Conservation (phyloP, 73 alveolate species). For the Paramecium pentaurelia region DNA sequence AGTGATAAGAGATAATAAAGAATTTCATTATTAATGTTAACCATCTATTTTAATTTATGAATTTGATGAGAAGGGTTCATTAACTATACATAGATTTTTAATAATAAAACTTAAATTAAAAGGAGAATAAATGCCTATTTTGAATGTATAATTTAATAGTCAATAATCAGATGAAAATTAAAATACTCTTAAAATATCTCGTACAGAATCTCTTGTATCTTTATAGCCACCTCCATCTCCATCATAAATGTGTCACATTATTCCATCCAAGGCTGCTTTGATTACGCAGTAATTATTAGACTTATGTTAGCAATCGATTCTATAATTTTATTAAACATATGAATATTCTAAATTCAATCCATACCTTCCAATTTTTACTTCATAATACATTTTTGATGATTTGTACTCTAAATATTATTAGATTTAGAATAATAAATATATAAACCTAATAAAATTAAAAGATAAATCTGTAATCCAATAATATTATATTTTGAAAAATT, state of each 20-base stretch:
- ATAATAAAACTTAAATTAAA: not conserved
- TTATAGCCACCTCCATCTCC: conserved; percentile 28
- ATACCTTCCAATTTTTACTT: not conserved
- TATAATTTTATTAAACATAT: not conserved
- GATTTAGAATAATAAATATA: not conserved
- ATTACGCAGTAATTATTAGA: not conserved
- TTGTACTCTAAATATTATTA: not conserved
- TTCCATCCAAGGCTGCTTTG: not conserved
- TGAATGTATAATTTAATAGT: not conserved
- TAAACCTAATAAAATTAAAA: not conserved
- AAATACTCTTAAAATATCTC: not conserved
- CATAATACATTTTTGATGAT: not conserved
- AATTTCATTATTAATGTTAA: not conserved
- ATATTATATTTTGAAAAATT: not conserved
- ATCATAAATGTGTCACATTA: not conserved
- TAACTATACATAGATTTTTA: not conserved
- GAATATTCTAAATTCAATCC: not conserved
- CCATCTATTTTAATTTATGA: not conserved
- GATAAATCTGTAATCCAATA: not conserved
- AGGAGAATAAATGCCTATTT: not conserved
- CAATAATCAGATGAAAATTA: not conserved
- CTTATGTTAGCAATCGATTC: not conserved
- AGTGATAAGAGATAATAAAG: not conserved
- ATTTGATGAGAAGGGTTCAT: not conserved
- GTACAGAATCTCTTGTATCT: not conserved